These are phyloP conservation scores for Capsella bursapastoris DNA, from an alignment of 345 rosid genomes.

Conservation along the genomic window DNA sequence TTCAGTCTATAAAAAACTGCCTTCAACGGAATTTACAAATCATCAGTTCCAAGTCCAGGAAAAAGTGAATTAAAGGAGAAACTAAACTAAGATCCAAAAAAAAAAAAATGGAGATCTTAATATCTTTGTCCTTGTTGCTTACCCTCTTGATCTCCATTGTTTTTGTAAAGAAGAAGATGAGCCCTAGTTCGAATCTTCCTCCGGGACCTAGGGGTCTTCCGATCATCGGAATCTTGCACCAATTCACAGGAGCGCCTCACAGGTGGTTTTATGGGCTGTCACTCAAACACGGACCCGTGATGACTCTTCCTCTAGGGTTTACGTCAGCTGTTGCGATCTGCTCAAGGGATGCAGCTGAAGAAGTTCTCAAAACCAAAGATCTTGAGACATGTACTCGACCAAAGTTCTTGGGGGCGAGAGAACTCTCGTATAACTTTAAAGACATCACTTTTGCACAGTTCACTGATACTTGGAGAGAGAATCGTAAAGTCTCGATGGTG, in stretches of 20 bases:
- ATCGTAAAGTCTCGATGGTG: slow-evolving; percentile 40
- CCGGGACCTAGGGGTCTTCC: slow-evolving; percentile 19
- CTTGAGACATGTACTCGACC: slow-evolving; percentile 47
- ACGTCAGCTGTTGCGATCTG: slow-evolving; percentile 42
- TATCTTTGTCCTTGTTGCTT: not conserved
- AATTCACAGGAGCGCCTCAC: slow-evolving; percentile 5
- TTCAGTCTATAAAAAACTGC: not conserved
- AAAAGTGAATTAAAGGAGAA: too few species aligned
- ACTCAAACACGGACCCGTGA: slow-evolving; percentile 50
- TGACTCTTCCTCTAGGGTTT: slow-evolving; percentile 45
- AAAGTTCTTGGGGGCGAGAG: slow-evolving; percentile 17
- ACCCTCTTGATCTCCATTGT: not conserved
- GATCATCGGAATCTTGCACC: slow-evolving; percentile 23
- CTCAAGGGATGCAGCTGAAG: slow-evolving; percentile 48
- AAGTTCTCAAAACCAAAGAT: slow-evolving; percentile 49
- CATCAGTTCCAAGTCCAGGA: not conserved
- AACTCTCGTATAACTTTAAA: slow-evolving; percentile 45
- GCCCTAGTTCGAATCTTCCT: not conserved
- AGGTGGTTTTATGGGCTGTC: slow-evolving; percentile 47
- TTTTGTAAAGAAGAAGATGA: not conserved
- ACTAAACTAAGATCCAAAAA: not conserved
- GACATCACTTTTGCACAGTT: slow-evolving; percentile 53
- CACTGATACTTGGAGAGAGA: slow-evolving; percentile 48
- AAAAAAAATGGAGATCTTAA: not conserved
- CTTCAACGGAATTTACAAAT: not conserved